Base-by-base conservation (phyloP, 805 yeast species). In the Saccharomyces jurei region DNA sequence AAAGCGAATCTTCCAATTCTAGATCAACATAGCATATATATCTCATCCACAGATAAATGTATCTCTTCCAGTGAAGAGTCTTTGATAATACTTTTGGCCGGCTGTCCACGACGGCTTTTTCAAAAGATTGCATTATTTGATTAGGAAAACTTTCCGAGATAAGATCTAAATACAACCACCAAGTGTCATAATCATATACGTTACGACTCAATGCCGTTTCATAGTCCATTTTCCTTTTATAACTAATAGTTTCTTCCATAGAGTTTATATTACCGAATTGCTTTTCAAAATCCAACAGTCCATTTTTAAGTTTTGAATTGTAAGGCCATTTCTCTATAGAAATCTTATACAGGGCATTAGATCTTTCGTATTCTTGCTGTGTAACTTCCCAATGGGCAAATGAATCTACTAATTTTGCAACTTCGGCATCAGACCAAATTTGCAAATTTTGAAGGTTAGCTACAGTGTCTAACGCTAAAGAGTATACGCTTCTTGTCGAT, bases 101-200 rank as follows among this genome's bases (percentile, higher is more conserved):
- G 25, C 63, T 56, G 11, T 62, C 59, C 9, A 29, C 50, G 1
- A 62, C 51, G 11, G 66, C 58, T 2, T 49, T 53, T 22, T 63
- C 61, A 21, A 62, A 61, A 4, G 48, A 52, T 8, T 14, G 14
- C 14, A 54, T 9, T 9, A 60, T 17, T 49, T 63, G 62, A 0
- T 32, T 28, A 1, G 61, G 56, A 31, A 56, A 66, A 21, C 74
- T 63, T 26, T 77, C 74, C 51, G 78, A 78, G 11, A 82, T 61
- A 26, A 88, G 64, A 11, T 78, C 74, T 1, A 89, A 56, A 62
- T 83, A 84, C 0, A 80, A 66, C 92, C 96, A 90, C 97, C 98
- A 91, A 0, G 82, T 71, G 62, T 87, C 94, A 67, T 81, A 83
- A 69, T 88, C 87, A 0, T 54, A 46, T 0, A 89, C 83, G 52